Evolutionary conservation across 441 rosid species (phyloP).

Genomic region (Raphanus hybrid): DNA sequence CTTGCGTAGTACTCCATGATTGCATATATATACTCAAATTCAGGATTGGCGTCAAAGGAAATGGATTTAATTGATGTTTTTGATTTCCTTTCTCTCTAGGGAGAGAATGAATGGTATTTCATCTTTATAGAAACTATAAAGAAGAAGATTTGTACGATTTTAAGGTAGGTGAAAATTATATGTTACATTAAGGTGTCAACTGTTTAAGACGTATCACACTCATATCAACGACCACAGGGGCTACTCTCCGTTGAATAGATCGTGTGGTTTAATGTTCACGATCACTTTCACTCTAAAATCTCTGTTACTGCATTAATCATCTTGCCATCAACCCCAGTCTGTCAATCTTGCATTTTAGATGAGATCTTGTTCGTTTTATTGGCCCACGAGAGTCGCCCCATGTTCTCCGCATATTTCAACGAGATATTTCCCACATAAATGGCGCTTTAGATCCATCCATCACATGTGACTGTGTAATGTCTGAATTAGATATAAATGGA

Average conservation of each 20-base stretch:
- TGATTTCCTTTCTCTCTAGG: too few species aligned
- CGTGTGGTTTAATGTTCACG: background rate
- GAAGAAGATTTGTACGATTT: too few species aligned
- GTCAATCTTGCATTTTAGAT: background rate
- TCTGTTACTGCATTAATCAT: conserved; percentile 21
- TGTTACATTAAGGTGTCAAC: background rate
- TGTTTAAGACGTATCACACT: background rate
- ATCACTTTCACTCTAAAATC: conserved; percentile 24
- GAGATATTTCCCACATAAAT: background rate
- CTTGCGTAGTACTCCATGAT: too few species aligned
- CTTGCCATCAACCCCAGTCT: background rate
- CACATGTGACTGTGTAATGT: background rate
- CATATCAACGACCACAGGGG: background rate
- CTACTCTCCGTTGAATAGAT: background rate
- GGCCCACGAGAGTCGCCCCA: conserved; percentile 7
- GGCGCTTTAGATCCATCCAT: background rate
- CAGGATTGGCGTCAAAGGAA: background rate
- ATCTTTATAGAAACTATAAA: too few species aligned
- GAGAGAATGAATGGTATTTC: too few species aligned
- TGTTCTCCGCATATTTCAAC: background rate
- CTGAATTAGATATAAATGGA: background rate
- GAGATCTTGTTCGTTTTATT: background rate
- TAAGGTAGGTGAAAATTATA: background rate
- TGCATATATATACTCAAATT: background rate
- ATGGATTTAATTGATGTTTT: too few species aligned